Conservation (phyloP, 2,329 filamentous ascomycete genomes). For the Ambrosiella xylebori region DNA sequence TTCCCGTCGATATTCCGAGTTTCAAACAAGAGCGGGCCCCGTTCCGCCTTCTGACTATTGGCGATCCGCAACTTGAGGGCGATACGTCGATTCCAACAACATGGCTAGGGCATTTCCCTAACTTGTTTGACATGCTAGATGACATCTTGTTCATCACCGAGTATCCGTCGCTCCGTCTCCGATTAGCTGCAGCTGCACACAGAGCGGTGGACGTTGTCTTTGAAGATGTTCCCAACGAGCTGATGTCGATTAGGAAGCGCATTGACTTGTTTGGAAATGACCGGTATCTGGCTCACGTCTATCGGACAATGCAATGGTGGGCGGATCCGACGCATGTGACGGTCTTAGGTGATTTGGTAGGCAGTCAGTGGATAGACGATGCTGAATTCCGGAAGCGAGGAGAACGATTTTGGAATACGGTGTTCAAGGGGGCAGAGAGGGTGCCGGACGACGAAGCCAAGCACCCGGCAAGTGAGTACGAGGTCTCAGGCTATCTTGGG, state of each 20-base stretch:
- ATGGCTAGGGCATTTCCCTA: slow-evolving; percentile 35
- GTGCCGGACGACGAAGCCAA: slow-evolving; percentile 39
- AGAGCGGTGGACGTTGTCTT: slow-evolving; percentile 43
- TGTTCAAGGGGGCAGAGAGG: slow-evolving; percentile 52
- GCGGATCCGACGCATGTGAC: slow-evolving; percentile 68
- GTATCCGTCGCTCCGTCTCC: slow-evolving; percentile 31
- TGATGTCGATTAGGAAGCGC: slow-evolving; percentile 56
- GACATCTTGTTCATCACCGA: slow-evolving; percentile 31
- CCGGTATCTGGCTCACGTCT: slow-evolving; percentile 85
- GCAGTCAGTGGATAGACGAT: slow-evolving; percentile 86
- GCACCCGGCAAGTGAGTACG: slow-evolving; percentile 32
- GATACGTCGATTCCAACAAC: slow-evolving; percentile 61
- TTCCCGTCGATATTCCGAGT: slow-evolving; percentile 5
- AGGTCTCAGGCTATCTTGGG: slow-evolving; percentile 32
- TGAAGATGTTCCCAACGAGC: slow-evolving; percentile 49
- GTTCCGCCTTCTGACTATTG: slow-evolving; percentile 74
- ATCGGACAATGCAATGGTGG: slow-evolving; percentile 71
- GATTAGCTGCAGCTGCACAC: slow-evolving; percentile 36
- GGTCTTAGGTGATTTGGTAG: slow-evolving; percentile 78
- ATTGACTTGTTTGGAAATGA: slow-evolving; percentile 89
- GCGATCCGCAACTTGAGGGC: slow-evolving; percentile 86
- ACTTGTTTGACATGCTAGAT: slow-evolving; percentile 29
- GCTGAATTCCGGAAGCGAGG: slow-evolving; percentile 64
- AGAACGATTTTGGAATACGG: slow-evolving; percentile 60
- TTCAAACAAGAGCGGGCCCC: slow-evolving; percentile 34